Evolutionary conservation across 2,329 filamentous ascomycete genomes (phyloP), one percentile per base, ranked within the genome.

Genomic region (Falciphora oryzae): DNA sequence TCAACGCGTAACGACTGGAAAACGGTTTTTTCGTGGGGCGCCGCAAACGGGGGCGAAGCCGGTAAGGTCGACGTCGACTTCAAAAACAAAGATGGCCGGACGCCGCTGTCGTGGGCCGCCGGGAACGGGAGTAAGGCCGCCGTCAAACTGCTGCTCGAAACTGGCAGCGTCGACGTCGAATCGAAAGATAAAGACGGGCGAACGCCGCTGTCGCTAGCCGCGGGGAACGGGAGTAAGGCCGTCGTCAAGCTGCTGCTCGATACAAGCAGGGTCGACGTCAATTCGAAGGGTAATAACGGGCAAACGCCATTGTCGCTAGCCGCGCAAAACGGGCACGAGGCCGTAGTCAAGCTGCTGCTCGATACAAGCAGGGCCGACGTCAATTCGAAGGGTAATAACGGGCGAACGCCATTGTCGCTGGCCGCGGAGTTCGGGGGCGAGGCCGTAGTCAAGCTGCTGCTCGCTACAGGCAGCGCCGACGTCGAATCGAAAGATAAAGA

Each of bases 261-360:
- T 32, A 35, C 28, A 22, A 53, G 57, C 29, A 60, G 32, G 18
- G 32, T 29, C 28, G 57, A 59, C 56, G 59, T 64, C 13, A 29
- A 63, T 2, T 22, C 61, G 22, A 58, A 32, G 28, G 63, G 61
- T 63, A 61, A 16, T 29, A 5, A 61, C 35, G 31, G 44, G 1
- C 57, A 18, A 32, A 64, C 63, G 16, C 64, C 65, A 10, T n/a
- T 65, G n/a, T 66, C 44, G 14, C 65, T 44, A 65, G 66, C 65
- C 29, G 64, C 66, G 16, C 56, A 2, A 18, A 64, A 65, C 27
- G 69, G 70, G 2, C 66, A 70, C 38, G n/a, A 62, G 18, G 38
- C 64, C 13, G 66, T 63, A 16, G 63, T 65, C 5, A 22, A 58
- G 60, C 10, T 14, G 18, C 27, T 68, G 16, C 50, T 63, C 18